Percentiles rank a stretch among this genome's conserved stretches.
These are phyloP conservation scores for Leucogyrophana mollusca DNA, from an alignment of 768 basidiomycete species.

Conservation along the genomic window DNA sequence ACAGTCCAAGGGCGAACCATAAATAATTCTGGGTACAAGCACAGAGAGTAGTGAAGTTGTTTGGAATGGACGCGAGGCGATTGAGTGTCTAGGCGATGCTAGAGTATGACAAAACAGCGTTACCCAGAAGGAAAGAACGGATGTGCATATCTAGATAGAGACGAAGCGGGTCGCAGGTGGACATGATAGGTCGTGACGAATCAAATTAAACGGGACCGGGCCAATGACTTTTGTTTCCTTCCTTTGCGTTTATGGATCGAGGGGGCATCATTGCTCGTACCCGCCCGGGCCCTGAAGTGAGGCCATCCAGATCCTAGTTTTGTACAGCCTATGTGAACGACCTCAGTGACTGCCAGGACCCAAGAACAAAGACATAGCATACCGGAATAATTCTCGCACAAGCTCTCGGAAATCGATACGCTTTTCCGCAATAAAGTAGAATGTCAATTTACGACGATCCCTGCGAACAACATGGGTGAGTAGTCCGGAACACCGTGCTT, in stretches of 20 bases:
- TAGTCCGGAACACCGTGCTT: not conserved
- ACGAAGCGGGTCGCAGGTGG: slow-evolving; percentile 8
- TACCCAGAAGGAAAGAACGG: slow-evolving; percentile 5
- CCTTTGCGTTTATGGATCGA: not conserved
- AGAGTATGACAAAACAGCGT: slow-evolving; percentile 13
- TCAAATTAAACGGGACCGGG: slow-evolving; percentile 9
- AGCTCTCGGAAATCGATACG: slow-evolving; percentile 96
- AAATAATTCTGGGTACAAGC: slow-evolving; percentile 25
- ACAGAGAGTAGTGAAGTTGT: not conserved
- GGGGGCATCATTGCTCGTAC: slow-evolving; percentile 39
- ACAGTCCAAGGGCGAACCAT: slow-evolving; percentile 5
- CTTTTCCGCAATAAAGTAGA: slow-evolving; percentile 96
- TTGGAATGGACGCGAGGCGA: no score
- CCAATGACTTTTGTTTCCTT: slow-evolving; percentile 11
- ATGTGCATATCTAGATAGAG: slow-evolving; percentile 31
- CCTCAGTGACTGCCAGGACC: not conserved
- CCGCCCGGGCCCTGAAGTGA: slow-evolving; percentile 58
- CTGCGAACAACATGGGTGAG: slow-evolving; percentile 35
- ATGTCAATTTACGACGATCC: slow-evolving; percentile 97
- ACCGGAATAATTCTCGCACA: slow-evolving; percentile 93
- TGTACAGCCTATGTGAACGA: slow-evolving; percentile 64
- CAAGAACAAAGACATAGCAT: slow-evolving; percentile 17
- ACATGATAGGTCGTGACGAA: slow-evolving; percentile 23
- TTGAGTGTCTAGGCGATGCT: slow-evolving; percentile 28
- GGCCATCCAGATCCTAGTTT: slow-evolving; percentile 96